Conservation (phyloP, 768 basidiomycete species). For the Macrolepiota albuminosa region DNA sequence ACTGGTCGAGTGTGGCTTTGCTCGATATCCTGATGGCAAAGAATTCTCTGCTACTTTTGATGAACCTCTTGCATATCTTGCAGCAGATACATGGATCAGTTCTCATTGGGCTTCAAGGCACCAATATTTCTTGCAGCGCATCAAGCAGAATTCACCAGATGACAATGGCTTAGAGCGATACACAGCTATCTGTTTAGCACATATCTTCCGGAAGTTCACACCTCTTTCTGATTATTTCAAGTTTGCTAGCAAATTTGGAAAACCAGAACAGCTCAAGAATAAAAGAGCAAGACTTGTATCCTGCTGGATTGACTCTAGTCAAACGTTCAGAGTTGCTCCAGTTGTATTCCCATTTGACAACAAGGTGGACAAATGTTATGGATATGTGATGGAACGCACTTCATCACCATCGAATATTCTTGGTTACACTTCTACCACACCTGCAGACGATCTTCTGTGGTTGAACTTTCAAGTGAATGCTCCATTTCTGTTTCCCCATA, state of each 20-base stretch:
- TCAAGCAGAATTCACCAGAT: not conserved
- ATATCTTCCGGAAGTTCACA: not conserved
- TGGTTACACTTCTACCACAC: not conserved
- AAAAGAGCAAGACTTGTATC: not conserved
- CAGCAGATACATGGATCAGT: not conserved
- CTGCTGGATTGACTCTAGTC: not conserved
- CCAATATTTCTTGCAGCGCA: not conserved
- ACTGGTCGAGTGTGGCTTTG: not conserved
- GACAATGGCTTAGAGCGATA: not conserved
- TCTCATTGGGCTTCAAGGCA: not conserved
- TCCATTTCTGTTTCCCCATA: not conserved
- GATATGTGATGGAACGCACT: not conserved
- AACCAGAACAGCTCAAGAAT: not conserved
- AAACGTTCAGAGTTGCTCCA: not conserved
- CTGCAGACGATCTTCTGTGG: not conserved
- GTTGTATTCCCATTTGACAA: not conserved
- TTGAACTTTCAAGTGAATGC: not conserved
- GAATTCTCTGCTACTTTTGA: not conserved
- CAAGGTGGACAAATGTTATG: too few species aligned
- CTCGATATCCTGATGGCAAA: not conserved
- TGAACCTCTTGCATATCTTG: constrained; percentile 1
- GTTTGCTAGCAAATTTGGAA: not conserved
- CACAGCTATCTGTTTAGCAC: not conserved
- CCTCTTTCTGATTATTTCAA: not conserved
- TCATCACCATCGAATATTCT: not conserved